phyloP scores from a whole-genome alignment of 495 filamentous ascomycete species.

The Haplographium delicatum region DNA sequence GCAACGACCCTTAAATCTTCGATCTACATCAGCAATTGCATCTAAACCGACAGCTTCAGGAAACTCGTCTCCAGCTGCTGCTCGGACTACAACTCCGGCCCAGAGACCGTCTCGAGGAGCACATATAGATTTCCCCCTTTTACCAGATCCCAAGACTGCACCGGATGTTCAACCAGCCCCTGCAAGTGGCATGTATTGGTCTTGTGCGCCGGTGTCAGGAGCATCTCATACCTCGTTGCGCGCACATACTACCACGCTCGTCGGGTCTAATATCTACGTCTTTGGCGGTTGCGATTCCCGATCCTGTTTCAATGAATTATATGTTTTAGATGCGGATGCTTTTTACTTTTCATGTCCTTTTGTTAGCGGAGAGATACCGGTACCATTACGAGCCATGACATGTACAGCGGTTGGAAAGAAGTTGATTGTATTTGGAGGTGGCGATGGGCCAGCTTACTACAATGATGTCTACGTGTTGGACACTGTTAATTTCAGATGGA shows the following conservation, averaged over 20 bases:
- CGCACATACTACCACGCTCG: conserved; percentile 56
- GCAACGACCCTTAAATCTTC: conserved; percentile 28
- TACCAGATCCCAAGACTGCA: conserved; percentile 50
- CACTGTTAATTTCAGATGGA: conserved; percentile 58
- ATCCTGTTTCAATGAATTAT: conserved; percentile 60
- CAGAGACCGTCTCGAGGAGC: conserved; percentile 26
- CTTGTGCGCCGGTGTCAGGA: conserved; percentile 51
- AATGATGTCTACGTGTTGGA: conserved; percentile 65
- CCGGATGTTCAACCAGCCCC: conserved; percentile 54
- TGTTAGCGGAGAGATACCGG: conserved; percentile 55
- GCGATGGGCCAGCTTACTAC: conserved; percentile 62
- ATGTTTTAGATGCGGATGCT: conserved; percentile 60
- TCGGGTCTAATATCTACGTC: conserved; percentile 57
- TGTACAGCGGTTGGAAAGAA: conserved; percentile 62
- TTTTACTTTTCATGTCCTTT: conserved; percentile 57
- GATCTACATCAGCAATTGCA: conserved; percentile 49
- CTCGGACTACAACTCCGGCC: conserved; percentile 13
- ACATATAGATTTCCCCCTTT: conserved; percentile 45
- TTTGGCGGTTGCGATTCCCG: conserved; percentile 62
- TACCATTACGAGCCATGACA: conserved; percentile 61
- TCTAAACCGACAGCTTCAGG: conserved; percentile 28
- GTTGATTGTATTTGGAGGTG: conserved; percentile 59
- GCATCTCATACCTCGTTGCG: conserved; percentile 50
- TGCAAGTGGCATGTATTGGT: conserved; percentile 68
- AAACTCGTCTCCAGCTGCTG: conserved; percentile 13